Conservation (phyloP, 2,329 filamentous ascomycete genomes). For the Monosporascus sp. region DNA sequence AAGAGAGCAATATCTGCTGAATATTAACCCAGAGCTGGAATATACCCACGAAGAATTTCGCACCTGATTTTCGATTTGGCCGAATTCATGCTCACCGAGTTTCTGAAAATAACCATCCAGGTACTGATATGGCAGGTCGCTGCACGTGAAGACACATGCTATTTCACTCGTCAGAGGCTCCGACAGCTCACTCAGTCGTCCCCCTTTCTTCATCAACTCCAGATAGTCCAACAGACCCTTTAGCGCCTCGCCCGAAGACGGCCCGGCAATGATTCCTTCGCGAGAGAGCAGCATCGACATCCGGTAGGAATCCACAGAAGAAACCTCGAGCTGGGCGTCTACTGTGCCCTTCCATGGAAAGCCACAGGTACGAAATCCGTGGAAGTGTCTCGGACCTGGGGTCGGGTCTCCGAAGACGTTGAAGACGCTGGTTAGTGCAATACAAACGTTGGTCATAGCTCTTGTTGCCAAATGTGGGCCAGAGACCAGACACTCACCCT, state of each 20-base stretch:
- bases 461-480: too few species aligned
- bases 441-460: too few species aligned
- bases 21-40: too few species aligned
- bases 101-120: conserved; percentile 56
- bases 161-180: conserved; percentile 37
- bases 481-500: too few species aligned
- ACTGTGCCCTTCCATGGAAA: too few species aligned
- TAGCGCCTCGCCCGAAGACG: conserved; percentile 56
- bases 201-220: conserved; percentile 40
- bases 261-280: conserved; percentile 54
- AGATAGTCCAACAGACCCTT: conserved; percentile 46
- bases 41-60: too few species aligned
- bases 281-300: conserved; percentile 50
- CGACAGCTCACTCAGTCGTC: conserved; percentile 29
- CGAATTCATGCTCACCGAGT: conserved; percentile 43
- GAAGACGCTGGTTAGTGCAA: too few species aligned
- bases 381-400: too few species aligned
- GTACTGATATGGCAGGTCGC: conserved; percentile 60
- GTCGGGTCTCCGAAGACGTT: too few species aligned
- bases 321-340: conserved; percentile 40
- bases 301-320: conserved; percentile 41
- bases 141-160: conserved; percentile 56
- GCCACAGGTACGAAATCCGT: too few species aligned
- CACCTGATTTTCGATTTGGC: conserved; percentile 36
- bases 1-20: too few species aligned